Base-by-base conservation (phyloP, 1,284 basidiomycete species). In the Caloboletus inedulis region DNA sequence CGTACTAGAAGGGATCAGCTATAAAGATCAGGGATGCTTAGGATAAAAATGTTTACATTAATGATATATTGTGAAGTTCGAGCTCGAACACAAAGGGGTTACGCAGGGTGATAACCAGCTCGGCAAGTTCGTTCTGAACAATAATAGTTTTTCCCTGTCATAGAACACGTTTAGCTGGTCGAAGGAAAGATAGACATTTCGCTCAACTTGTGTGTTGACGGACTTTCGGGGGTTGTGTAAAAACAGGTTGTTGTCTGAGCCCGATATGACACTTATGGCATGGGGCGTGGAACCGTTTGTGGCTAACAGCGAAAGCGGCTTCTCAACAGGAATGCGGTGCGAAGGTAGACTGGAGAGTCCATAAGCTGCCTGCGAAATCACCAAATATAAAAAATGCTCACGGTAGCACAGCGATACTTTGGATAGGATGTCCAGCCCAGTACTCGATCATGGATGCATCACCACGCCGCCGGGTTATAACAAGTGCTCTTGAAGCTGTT, bases 61-160 rank as follows among this genome's bases (percentile, higher is more conserved):
- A 74, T 10, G 84, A 81, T 30, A 98, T 66, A 56, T 82, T 85
- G 55, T 91, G 84, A 25, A 98, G 69, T 55, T 97, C 92, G 10
- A 99, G 76, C 54, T 94, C 91, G 67, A 98, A 94, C 1, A 89
- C 81, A 63, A 90, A 96, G 0, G 93, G 91, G 65, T 99, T 99
- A 54, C 85, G 81, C n/a, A 99, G 72, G 10, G 89, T 88, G 29
- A 98, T 77, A 27, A 86, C 77, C 57, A 98, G 81, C 59, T 96
- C 91, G 18, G 94, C 74, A 4, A 72, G 69, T 69, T 99, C 96
- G 57, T 89, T 88, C 65, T 91, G 89, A 2, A 96, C 89, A 4
- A 94, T 78, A 9, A 89, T 66, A 2, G 78, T 75, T 76, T 82
- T 78, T 1, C 72, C 74, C 81, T 87, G 49, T 39, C 37, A 51